A percentile compares a stretch with the other conserved stretches of the same genome.
phyloP scores from a whole-genome alignment of 2,329 filamentous ascomycete species.

The Monosporascus sp. region DNA sequence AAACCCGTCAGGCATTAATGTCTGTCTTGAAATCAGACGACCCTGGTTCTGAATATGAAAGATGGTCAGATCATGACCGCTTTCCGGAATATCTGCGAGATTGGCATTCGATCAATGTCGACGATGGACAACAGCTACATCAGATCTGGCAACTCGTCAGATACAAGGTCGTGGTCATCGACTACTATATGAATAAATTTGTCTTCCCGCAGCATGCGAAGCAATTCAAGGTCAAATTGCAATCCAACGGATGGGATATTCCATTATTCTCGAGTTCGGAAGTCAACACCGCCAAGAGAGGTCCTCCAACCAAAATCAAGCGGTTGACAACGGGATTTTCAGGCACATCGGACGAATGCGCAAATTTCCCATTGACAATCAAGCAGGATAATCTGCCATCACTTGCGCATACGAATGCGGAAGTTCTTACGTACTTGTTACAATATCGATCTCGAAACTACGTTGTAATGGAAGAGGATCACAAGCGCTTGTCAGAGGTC shows the following conservation, averaged over 20 bases:
- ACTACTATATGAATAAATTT: slow-evolving; percentile 59
- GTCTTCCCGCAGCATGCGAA: slow-evolving; percentile 63
- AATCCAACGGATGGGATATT: slow-evolving; percentile 65
- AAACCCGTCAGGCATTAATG: slow-evolving; percentile 45
- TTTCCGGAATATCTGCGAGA: slow-evolving; percentile 43
- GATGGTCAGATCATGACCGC: slow-evolving; percentile 35
- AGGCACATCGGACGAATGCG: slow-evolving; percentile 30
- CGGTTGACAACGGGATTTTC: slow-evolving; percentile 61
- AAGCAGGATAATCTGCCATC: slow-evolving; percentile 53
- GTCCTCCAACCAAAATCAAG: slow-evolving; percentile 7
- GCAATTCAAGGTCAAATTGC: slow-evolving; percentile 59
- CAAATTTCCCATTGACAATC: slow-evolving; percentile 49
- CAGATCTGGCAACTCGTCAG: slow-evolving; percentile 48
- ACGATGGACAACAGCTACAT: slow-evolving; percentile 47
- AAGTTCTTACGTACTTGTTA: slow-evolving; percentile 56
- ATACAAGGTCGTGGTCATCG: slow-evolving; percentile 44
- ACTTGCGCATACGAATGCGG: slow-evolving; percentile 57
- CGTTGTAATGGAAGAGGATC: slow-evolving; percentile 26
- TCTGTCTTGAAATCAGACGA: slow-evolving; percentile 52
- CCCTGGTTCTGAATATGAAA: slow-evolving; percentile 50
- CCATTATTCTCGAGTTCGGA: slow-evolving; percentile 36
- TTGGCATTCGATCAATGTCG: slow-evolving; percentile 55
- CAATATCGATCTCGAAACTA: slow-evolving; percentile 47
- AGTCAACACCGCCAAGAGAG: slow-evolving; percentile 1
- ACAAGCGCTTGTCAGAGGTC: slow-evolving; percentile 38